Conservation (phyloP, 768 basidiomycete species). For the Pleurotus sapidus region DNA sequence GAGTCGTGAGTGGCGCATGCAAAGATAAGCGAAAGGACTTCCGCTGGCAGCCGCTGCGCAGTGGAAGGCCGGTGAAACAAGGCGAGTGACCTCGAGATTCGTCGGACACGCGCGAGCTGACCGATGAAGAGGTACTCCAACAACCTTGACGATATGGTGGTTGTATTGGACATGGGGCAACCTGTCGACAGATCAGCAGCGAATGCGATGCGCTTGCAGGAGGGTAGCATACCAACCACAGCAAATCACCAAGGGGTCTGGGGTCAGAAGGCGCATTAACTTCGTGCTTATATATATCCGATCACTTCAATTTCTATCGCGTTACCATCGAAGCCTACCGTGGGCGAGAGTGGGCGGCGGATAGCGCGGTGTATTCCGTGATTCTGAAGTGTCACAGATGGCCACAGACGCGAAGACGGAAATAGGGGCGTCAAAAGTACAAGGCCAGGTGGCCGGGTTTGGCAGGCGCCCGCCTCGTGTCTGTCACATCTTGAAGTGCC, state of each 20-base stretch:
- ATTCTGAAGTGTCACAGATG: background rate
- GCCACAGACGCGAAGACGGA: background rate
- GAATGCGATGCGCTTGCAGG: too few species aligned
- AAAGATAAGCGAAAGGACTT: conserved; percentile 35
- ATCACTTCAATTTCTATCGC: background rate
- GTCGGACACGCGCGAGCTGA: conserved; percentile 15
- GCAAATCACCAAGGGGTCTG: conserved; percentile 6
- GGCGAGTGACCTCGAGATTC: conserved; percentile 15
- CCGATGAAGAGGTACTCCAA: conserved; percentile 9
- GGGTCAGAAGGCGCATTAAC: background rate
- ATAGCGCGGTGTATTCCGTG: conserved; percentile 4
- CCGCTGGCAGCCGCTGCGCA: conserved; percentile 27
- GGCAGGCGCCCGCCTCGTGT: conserved; percentile 2
- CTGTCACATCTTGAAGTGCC: background rate
- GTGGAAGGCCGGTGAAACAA: conserved; percentile 7
- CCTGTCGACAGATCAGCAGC: background rate
- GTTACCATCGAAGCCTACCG: conserved; percentile 2
- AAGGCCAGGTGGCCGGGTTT: conserved; percentile 1
- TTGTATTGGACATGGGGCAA: background rate
- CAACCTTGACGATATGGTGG: conserved; percentile 4
- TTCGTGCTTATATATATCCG: conserved; percentile 7
- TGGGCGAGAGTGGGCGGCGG: conserved; percentile 3
- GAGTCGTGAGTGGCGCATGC: conserved; percentile 22
- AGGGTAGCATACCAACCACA: background rate
- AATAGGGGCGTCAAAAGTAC: conserved; percentile 4